Base-by-base conservation (phyloP, 306 rosid species). In the Ochetophila trinervis region DNA sequence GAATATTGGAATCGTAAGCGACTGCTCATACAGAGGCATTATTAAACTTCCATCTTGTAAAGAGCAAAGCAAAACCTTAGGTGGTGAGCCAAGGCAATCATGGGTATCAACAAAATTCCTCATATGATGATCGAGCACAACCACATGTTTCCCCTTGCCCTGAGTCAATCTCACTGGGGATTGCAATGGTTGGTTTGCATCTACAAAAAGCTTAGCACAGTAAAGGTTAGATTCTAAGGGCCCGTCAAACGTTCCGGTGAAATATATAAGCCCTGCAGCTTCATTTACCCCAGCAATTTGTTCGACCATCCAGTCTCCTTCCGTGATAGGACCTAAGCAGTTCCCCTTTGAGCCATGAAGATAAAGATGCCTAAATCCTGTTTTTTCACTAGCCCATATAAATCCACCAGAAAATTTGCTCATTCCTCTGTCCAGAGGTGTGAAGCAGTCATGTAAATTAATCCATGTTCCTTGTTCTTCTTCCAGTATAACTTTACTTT, bases 221-320 rank as follows among this genome's bases (percentile, higher is more conserved):
- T 88, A 93, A 69, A 93, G 87, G 76, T 93, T 83, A 60, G 88
- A 86, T 69, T 93, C 96, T 62, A 90, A 69, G 44, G 99, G 99
- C 44, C 99, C 85, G 15, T 90, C 95, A 21, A 81, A 79, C 69
- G 97, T 93, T 63, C 91, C 99, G 2, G 97, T 88, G 66, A 93
- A 93, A 75, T 93, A 93, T 52, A 93, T 69, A 61, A 84, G 81
- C 76, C 96, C 96, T 2, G 76, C 76, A 65, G 88, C 95, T 67
- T 93, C 97, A 24, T 93, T 88, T 71, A 93, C 82, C 19, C 99
- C 99, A 2, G 94, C 91, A 42, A 93, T 84, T 82, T 88, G 96
- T 73, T 93, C 99, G 57, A 93, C 99, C 96, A 93, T 84, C 99
- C 99, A 93, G 32, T 89, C 90, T 49, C 99, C 99, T 81, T 86